Base-by-base conservation (phyloP, 2,329 filamentous ascomycete species). In the Chrysoporthe deuterocubensis region DNA sequence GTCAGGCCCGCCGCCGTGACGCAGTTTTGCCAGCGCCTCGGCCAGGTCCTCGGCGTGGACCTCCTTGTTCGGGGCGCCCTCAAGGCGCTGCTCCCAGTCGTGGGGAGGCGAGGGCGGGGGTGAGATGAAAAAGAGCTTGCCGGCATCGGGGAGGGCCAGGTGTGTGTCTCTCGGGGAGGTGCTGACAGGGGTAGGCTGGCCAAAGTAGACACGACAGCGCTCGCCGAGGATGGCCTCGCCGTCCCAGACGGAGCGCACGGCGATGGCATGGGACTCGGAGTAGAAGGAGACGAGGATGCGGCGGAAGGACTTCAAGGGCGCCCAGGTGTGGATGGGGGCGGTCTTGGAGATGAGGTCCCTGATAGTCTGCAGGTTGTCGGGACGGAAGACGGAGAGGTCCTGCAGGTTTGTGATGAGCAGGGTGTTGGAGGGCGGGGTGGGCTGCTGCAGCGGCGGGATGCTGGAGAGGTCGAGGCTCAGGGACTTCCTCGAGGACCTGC, bases 351-450 rank as follows among this genome's bases (percentile, higher is more conserved):
- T 89, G 68, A 93, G 87, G 65, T 89, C 85, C 76, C 89, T 90
- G 74, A 95, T 92, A 69, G 86, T 88, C 74, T 91, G 87, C 68
- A 95, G 85, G 79, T 93, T 93, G 70, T 90, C 85, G 21, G 91
- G 84, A 68, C 87, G 84, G 84, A 95, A 96, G 81, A 93, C 89
- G 74, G 91, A 89, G 68, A 84, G 81, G 72, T 92, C 87, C 75
- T 89, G 82, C 69, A 96, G 87, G 81, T 93, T 93, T 74, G 92
- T 96, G 76, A 96, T 90, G 75, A 96, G 88, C 67, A 96, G 89
- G 0, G 92, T 96, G 82, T 96, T 96, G 72, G 90, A 92, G 6
- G 92, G 90, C 65, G 90, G 87, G 37, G 91, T 89, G n/a, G 92
- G 92, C 76, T 88, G 86, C 54, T 84, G 83, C 66, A 92, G 83